A percentile compares a stretch with the other conserved stretches of the same genome.
These are phyloP conservation scores for Aspergillus amoenus DNA, from an alignment of 2,329 filamentous ascomycete genomes.

Conservation along the genomic window DNA sequence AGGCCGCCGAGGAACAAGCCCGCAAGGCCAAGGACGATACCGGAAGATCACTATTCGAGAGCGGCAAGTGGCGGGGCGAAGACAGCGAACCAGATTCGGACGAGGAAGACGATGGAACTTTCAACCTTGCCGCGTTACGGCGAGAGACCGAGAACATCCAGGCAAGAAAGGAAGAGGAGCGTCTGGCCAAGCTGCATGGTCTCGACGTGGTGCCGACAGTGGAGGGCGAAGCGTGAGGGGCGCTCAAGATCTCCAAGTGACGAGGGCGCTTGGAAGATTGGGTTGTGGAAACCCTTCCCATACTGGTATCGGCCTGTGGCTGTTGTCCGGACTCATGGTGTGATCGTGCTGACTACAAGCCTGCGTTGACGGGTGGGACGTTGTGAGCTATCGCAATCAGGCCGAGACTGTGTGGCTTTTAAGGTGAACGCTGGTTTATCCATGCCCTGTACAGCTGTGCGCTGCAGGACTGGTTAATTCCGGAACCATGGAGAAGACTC, in stretches of 20 bases:
- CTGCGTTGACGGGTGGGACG: conserved; percentile 14
- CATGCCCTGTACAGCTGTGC: conserved; percentile 10
- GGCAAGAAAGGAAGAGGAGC: conserved; percentile 75
- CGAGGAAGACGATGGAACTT: conserved; percentile 52
- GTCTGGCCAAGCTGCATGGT: conserved; percentile 45
- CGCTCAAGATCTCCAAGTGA: conserved; percentile 19
- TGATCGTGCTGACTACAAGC: conserved; percentile 27
- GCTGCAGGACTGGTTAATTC: conserved; percentile 11
- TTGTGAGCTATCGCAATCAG: conserved; percentile 20
- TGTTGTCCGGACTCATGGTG: conserved; percentile 20
- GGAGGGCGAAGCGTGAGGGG: conserved; percentile 29
- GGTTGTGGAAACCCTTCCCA: conserved; percentile 23
- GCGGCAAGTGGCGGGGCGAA: conserved; percentile 80
- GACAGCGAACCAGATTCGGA: conserved; percentile 63
- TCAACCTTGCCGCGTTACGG: conserved; percentile 80
- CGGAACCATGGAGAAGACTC: conserved; percentile 16
- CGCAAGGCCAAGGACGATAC: conserved; percentile 92
- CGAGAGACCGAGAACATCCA: conserved; percentile 78
- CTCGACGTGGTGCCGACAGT: conserved; percentile 20
- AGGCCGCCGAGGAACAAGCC: conserved; percentile 88
- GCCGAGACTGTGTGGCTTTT: conserved; percentile 23
- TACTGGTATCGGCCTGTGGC: conserved; percentile 21
- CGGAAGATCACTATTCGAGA: conserved; percentile 91
- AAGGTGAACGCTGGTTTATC: conserved; percentile 19
- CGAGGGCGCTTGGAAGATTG: conserved; percentile 28